Evolutionary conservation across 2,329 filamentous ascomycete genomes (phyloP).

Genomic region (Fusarium sp.): DNA sequence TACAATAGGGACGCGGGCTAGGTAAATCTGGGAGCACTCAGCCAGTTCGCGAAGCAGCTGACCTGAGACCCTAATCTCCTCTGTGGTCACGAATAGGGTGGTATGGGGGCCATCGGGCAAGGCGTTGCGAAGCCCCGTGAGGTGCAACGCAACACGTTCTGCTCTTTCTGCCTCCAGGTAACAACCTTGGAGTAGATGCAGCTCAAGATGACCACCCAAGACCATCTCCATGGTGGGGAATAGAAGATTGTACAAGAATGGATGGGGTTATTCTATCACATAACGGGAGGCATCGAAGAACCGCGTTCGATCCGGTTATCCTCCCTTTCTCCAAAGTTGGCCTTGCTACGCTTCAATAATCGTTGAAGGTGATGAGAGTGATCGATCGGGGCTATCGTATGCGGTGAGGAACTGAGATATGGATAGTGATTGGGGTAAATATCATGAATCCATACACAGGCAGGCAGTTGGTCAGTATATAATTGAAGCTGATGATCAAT

Average conservation of each 20-base stretch:
- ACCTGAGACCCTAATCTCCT: conserved; percentile 56
- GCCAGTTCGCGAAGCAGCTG: conserved; percentile 62
- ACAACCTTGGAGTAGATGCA: conserved; percentile 60
- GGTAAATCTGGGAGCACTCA: conserved; percentile 62
- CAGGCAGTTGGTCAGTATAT: conserved; percentile 5
- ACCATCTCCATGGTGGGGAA: conserved; percentile 46
- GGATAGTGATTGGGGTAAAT: conserved; percentile 13
- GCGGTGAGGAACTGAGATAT: conserved; percentile 27
- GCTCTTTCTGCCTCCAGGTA: conserved; percentile 63
- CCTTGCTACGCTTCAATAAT: conserved; percentile 1
- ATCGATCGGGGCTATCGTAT: conserved; percentile 31
- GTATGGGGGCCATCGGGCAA: conserved; percentile 57
- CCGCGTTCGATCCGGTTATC: conserved; percentile 12
- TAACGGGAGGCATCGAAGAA: conserved; percentile 13
- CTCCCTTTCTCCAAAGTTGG: neutral
- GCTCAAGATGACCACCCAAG: conserved; percentile 43
- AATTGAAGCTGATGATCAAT: conserved; percentile 18
- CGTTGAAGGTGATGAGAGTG: conserved; percentile 13
- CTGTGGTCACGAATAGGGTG: conserved; percentile 58
- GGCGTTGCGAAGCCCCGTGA: conserved; percentile 59
- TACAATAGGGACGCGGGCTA: conserved; percentile 59
- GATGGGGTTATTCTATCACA: conserved; percentile 35
- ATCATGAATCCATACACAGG: conserved; percentile 14
- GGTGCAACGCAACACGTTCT: conserved; percentile 56
- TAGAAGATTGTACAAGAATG: conserved; percentile 16